Evolutionary conservation across 2,329 filamentous ascomycete species (phyloP).

Genomic region (Phoma herbarum): DNA sequence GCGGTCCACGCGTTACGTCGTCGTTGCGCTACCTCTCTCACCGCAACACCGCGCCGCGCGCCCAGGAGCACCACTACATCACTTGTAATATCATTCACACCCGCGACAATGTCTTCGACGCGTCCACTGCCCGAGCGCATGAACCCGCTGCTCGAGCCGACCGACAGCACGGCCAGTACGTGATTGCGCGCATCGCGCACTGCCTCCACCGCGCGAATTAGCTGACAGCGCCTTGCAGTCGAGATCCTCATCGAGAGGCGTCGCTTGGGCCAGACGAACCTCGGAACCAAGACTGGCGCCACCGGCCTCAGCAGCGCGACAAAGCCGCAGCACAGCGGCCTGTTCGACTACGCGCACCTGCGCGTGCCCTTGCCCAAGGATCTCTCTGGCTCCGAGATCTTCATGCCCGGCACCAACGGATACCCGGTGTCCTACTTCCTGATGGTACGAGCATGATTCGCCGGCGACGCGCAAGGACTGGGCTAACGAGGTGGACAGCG

Average conservation of each 20-base stretch:
- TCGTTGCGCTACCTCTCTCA: conserved; percentile 18
- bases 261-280: conserved; percentile 89
- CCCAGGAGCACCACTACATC: conserved; percentile 26
- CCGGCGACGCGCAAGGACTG: conserved; percentile 21
- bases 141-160: conserved; percentile 71
- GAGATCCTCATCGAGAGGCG: conserved; percentile 77
- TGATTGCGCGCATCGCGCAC: conserved; percentile 40
- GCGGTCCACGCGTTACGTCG: conserved; percentile 19
- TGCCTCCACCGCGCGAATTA: conserved; percentile 32
- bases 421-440: conserved; percentile 93
- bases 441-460: conserved; percentile 67
- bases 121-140: conserved; percentile 66
- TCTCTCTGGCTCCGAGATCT: conserved; percentile 87
- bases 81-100: conserved; percentile 26
- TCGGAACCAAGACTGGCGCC: conserved; percentile 81
- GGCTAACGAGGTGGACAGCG: conserved; percentile 61
- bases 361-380: conserved; percentile 92
- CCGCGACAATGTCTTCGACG: conserved; percentile 44
- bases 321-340: conserved; percentile 76
- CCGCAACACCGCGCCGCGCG: conserved; percentile 35
- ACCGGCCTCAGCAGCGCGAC: conserved; percentile 75
- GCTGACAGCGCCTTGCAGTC: conserved; percentile 48
- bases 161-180: conserved; percentile 71
- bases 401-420: conserved; percentile 71
- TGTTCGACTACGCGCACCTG: conserved; percentile 95